These are phyloP conservation scores for Saccharomycopsis vini DNA, from an alignment of 805 yeast species.

Conservation along the genomic window DNA sequence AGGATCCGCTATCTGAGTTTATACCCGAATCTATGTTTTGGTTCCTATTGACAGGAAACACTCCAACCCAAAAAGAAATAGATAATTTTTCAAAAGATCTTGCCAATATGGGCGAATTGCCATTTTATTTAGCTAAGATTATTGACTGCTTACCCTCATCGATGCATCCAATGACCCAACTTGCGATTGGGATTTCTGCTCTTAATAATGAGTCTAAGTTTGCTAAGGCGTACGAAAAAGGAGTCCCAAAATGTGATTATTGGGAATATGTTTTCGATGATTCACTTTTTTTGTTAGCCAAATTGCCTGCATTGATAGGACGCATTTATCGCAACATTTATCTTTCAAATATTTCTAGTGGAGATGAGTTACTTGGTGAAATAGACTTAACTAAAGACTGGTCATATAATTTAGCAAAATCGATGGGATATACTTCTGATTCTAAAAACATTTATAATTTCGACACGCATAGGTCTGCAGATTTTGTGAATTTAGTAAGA, in stretches of 20 bases:
- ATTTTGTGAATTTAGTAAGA: slow-evolving; percentile 63
- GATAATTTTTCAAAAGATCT: slow-evolving; percentile 48
- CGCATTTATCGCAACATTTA: slow-evolving; percentile 60
- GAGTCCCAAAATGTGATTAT: slow-evolving; percentile 59
- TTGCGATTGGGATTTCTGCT: slow-evolving; percentile 66
- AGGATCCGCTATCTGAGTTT: slow-evolving; percentile 48
- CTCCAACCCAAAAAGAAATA: slow-evolving; percentile 54
- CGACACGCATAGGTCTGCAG: slow-evolving; percentile 34
- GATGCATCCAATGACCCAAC: slow-evolving; percentile 80
- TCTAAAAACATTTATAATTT: slow-evolving; percentile 27
- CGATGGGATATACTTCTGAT: slow-evolving; percentile 44
- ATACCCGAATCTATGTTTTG: slow-evolving; percentile 73
- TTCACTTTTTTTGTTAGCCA: slow-evolving; percentile 58
- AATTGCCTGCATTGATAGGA: slow-evolving; percentile 67
- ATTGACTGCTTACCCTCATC: slow-evolving; percentile 56
- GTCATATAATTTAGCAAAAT: slow-evolving; percentile 60
- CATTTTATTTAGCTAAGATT: slow-evolving; percentile 51
- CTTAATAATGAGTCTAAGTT: slow-evolving; percentile 63
- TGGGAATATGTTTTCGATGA: slow-evolving; percentile 76
- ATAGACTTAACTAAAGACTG: slow-evolving; percentile 52
- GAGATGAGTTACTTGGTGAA: slow-evolving; percentile 45
- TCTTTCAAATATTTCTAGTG: slow-evolving; percentile 29
- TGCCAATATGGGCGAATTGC: slow-evolving; percentile 57
- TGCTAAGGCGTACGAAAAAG: slow-evolving; percentile 63
- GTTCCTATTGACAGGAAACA: slow-evolving; percentile 67